A percentile compares a stretch with the other conserved stretches of the same genome.
phyloP scores from a whole-genome alignment of 805 yeast genomes.

The Brettanomyces nanus region DNA sequence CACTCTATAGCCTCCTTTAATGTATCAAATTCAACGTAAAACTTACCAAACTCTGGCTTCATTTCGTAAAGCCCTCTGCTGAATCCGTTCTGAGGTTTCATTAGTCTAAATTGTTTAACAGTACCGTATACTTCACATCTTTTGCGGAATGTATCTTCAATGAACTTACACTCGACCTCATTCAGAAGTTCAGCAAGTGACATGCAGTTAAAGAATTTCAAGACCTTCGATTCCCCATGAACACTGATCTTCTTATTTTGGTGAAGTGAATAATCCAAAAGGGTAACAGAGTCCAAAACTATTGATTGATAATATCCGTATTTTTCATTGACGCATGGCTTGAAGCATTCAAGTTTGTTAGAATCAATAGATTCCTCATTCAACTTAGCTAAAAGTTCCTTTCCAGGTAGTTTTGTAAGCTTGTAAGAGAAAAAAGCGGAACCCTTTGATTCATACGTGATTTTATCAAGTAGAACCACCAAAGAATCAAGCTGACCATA shows the following conservation, averaged over 20 bases:
- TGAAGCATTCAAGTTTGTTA: conserved; percentile 23
- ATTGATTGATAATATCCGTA: conserved; percentile 15
- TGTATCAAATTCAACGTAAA: conserved; percentile 57
- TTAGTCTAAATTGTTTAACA: conserved; percentile 48
- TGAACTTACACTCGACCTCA: conserved; percentile 37
- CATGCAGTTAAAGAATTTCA: conserved; percentile 60
- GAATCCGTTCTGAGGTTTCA: conserved; percentile 41
- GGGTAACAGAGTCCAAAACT: conserved; percentile 13
- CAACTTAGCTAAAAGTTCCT: conserved; percentile 5
- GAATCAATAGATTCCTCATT: conserved; percentile 12
- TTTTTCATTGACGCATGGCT: conserved; percentile 30
- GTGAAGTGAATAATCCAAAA: conserved; percentile 10
- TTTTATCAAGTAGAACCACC: conserved; percentile 37
- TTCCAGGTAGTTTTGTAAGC: conserved; percentile 8
- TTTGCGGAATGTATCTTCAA: conserved; percentile 41
- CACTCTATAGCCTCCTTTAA: conserved; percentile 48
- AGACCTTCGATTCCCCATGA: conserved; percentile 34
- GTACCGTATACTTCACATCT: conserved; percentile 45
- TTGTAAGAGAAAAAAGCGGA: conserved; percentile 45
- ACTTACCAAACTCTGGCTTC: conserved; percentile 59
- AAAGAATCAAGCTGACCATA: conserved; percentile 34
- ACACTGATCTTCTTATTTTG: conserved; percentile 9
- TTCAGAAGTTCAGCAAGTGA: conserved; percentile 56
- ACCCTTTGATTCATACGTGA: conserved; percentile 46
- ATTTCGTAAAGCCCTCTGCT: conserved; percentile 30